Base-by-base conservation (phyloP, 2,329 filamentous ascomycete species). In the Fusarium aywerte region DNA sequence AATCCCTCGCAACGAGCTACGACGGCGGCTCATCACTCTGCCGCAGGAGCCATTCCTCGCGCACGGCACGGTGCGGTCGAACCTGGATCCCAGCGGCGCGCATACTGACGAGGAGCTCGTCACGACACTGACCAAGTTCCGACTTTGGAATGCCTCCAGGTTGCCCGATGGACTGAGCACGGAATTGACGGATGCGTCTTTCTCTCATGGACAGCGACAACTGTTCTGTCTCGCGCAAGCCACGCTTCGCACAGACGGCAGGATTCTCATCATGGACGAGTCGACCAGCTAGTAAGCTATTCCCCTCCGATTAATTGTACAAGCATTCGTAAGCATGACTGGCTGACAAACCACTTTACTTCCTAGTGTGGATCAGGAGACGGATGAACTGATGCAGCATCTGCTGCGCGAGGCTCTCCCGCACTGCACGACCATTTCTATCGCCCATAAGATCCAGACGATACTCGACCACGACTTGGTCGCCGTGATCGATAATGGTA, bases 151-250 rank as follows among this genome's bases (percentile, higher is more conserved):
- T 33, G 27, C 35, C 47, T 50, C 47, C 47, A 50, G 47, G 35
- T 50, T 50, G 47, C 35, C 79, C 47, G 81, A 85, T 0, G 77
- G 80, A n/a, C 74, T 87, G 3, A 75, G 13, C 79, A 79, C 4
- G 78, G 79, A 1, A 72, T 84, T 7, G 74, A 78, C 15, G 70
- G 67, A 5, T 68, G 74, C 2, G 76, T 83, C 44, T 5, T 71
- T 82, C 13, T 83, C 80, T 0, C 79, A 82, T 50, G 83, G 84
- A 5, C 80, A 86, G 67, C 73, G 76, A 44, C 84, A 86, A 68
- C 73, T 85, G 1, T 79, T 85, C 50, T 79, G 77, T n/a, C 73
- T 86, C 20, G 83, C 81, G 0, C 76, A 83, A 8, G 79, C 82
- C 0, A 72, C 85, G 23, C 67, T 84, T 40, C 70, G 75, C 13